Conservation (phyloP, 2,329 filamentous ascomycete species). For the Helotiales sp. region DNA sequence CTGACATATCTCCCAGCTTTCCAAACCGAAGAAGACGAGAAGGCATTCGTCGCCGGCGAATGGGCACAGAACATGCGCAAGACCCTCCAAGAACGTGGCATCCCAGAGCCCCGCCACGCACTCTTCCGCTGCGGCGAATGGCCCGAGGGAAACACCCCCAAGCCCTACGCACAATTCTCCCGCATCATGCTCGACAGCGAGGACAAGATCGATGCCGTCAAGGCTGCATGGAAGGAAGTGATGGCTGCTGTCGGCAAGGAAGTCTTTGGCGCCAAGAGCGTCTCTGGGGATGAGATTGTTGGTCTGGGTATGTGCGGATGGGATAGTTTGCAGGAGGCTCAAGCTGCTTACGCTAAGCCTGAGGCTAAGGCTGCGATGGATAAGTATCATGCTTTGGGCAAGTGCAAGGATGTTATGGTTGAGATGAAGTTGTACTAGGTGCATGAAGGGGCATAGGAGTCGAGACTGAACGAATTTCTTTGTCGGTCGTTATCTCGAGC, state of each 20-base stretch:
- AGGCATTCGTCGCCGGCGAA: slow-evolving; percentile 14
- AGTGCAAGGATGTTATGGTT: slow-evolving; percentile 13
- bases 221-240: slow-evolving; percentile 17
- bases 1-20: slow-evolving; percentile 13
- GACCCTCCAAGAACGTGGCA: slow-evolving; percentile 6
- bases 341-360: background rate
- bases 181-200: slow-evolving; percentile 8
- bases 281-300: slow-evolving; percentile 7
- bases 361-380: slow-evolving; percentile 12
- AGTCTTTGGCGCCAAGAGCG: slow-evolving; percentile 13
- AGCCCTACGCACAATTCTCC: slow-evolving; percentile 13
- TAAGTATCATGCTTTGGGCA: slow-evolving; percentile 11
- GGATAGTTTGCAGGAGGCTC: slow-evolving; percentile 19
- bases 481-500: background rate
- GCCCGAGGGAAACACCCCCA: slow-evolving; percentile 2
- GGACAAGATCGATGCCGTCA: background rate
- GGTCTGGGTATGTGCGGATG: slow-evolving; percentile 14
- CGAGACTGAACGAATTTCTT: background rate
- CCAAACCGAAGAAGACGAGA: slow-evolving; percentile 14
- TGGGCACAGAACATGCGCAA: slow-evolving; percentile 2
- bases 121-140: slow-evolving; percentile 12
- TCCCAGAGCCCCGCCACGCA: background rate
- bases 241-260: slow-evolving; percentile 11
- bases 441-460: background rate
- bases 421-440: slow-evolving; percentile 9